Evolutionary conservation across 2,329 filamentous ascomycete genomes (phyloP).

Genomic region (Cladosporium sp.): DNA sequence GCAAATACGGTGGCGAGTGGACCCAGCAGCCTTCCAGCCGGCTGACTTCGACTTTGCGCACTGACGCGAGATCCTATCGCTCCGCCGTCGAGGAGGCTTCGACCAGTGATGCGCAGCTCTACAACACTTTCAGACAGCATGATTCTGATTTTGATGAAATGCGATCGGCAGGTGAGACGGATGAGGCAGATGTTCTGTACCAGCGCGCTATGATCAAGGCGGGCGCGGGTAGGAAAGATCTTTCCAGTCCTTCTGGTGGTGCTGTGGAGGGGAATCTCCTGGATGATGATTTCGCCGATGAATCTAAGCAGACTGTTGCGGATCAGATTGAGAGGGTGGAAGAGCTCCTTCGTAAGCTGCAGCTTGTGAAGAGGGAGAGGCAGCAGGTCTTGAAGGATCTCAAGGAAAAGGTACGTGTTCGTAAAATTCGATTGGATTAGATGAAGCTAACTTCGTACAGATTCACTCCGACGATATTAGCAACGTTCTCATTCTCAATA

Average conservation of each 20-base stretch:
- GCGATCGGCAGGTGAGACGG: slow-evolving; percentile 78
- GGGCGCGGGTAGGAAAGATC: slow-evolving; percentile 60
- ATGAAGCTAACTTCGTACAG: slow-evolving; percentile 45
- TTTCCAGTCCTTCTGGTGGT: slow-evolving; percentile 44
- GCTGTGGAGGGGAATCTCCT: slow-evolving; percentile 69
- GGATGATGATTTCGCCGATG: slow-evolving; percentile 87
- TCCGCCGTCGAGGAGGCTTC: slow-evolving; percentile 86
- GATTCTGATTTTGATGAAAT: slow-evolving; percentile 92
- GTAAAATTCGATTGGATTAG: slow-evolving; percentile 12
- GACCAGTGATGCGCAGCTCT: slow-evolving; percentile 78
- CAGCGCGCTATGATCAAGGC: slow-evolving; percentile 79
- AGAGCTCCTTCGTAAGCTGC: slow-evolving; percentile 83
- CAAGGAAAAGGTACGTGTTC: slow-evolving; percentile 77
- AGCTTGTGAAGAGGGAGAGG: slow-evolving; percentile 85
- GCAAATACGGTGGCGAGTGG: slow-evolving; percentile 94
- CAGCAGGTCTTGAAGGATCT: slow-evolving; percentile 91
- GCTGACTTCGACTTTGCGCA: slow-evolving; percentile 79
- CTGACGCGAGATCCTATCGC: slow-evolving; percentile 81
- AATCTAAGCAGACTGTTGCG: slow-evolving; percentile 71
- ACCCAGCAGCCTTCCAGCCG: slow-evolving; percentile 92
- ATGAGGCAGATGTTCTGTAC: slow-evolving; percentile 83
- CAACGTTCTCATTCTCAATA: slow-evolving; percentile 94
- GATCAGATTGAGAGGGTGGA: slow-evolving; percentile 89
- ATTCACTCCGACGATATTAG: slow-evolving; percentile 96
- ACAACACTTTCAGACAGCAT: slow-evolving; percentile 77